Evolutionary conservation across 2,329 filamentous ascomycete species (phyloP).

Genomic region (Fusarium fracticaudum): DNA sequence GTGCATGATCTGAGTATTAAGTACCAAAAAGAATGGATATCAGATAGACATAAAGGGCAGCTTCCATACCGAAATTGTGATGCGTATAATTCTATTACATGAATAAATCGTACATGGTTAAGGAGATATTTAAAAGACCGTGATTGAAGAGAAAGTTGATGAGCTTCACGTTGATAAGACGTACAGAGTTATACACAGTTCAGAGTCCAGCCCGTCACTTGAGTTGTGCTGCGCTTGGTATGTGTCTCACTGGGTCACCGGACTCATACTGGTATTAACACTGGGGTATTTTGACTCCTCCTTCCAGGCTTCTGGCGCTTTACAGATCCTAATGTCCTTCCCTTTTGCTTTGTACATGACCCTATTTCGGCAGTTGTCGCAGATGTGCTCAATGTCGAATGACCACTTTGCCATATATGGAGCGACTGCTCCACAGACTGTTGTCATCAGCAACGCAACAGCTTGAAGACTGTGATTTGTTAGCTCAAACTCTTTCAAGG

Average conservation of each 20-base stretch:
- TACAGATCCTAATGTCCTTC: neutral
- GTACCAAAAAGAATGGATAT: too few relatives aligned
- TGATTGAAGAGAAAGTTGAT: too few relatives aligned
- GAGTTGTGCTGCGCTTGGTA: accelerated
- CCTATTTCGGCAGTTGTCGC: neutral
- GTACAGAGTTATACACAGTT: neutral
- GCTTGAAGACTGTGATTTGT: neutral
- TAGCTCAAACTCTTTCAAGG: accelerated
- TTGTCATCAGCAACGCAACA: neutral
- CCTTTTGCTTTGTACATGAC: neutral
- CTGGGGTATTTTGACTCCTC: neutral
- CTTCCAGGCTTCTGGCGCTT: neutral
- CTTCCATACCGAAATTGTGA: too few relatives aligned
- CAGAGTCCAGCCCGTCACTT: neutral
- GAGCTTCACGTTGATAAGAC: neutral
- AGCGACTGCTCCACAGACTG: neutral
- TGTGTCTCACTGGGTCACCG: accelerated
- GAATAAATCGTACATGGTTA: neutral
- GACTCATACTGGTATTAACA: too few relatives aligned
- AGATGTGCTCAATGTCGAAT: neutral
- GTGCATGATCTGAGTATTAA: too few relatives aligned
- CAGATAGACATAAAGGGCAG: too few relatives aligned
- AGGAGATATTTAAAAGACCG: too few relatives aligned
- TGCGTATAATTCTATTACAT: too few relatives aligned
- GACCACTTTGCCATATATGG: constrained; percentile 3